Conservation (phyloP, 768 basidiomycete species). For the Kwoniella sp. region DNA sequence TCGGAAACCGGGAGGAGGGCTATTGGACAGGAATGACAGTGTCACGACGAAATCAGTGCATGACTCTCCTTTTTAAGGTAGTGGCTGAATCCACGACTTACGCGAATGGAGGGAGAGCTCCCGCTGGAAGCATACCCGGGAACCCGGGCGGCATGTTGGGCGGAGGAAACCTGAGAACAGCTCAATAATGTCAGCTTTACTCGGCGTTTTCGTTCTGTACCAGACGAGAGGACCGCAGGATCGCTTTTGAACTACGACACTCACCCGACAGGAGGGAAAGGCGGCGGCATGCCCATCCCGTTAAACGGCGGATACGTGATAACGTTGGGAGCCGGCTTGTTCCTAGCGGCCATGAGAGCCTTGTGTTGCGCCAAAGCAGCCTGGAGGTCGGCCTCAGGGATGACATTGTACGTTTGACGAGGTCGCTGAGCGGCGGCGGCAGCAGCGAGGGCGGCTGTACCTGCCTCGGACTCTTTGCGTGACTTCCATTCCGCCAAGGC, state of each 20-base stretch:
- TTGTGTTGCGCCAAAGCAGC: conserved; percentile 87
- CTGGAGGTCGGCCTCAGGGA: conserved; percentile 80
- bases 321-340: conserved; percentile 50
- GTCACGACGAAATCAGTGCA: background rate
- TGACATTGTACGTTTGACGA: conserved; percentile 66
- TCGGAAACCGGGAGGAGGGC: conserved; percentile 52
- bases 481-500: conserved; percentile 95
- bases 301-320: conserved; percentile 36
- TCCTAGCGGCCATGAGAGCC: conserved; percentile 75
- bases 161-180: conserved; percentile 60
- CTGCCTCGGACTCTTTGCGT: conserved; percentile 90
- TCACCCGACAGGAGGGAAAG: conserved; percentile 57
- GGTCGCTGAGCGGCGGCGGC: conserved; percentile 68
- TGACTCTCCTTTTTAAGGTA: background rate
- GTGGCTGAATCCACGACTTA: conserved; percentile 1
- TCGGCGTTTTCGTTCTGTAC: too few relatives aligned
- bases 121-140: conserved; percentile 30
- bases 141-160: conserved; percentile 61
- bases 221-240: too few relatives aligned
- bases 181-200: conserved; percentile 45
- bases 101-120: conserved; percentile 32
- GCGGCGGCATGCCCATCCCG: conserved; percentile 56
- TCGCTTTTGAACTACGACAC: conserved; percentile 19
- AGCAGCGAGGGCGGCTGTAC: conserved; percentile 60
- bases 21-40: conserved; percentile 1